Evolutionary conservation across 768 basidiomycete genomes (phyloP), one percentile per base, ranked within the genome.

Genomic region (Macrolepiota fuliginosa): DNA sequence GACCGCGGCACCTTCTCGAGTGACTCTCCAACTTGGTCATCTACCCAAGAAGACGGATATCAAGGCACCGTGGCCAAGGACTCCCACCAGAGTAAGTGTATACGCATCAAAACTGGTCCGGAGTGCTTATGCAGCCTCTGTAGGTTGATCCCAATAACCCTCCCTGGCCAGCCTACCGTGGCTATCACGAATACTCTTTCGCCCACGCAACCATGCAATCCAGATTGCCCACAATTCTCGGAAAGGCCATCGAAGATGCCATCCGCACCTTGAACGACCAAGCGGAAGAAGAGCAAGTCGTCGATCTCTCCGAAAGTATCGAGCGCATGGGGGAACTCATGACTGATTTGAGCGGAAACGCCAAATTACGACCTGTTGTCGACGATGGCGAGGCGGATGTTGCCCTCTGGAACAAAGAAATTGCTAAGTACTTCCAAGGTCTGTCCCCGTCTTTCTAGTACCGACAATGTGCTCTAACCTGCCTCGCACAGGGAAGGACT

Each of bases 371-470:
- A 12, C 92, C 92, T 35, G 92, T 97, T 69, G 75, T 92, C 35
- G 96, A 97, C 72, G 96, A 97, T 69, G 86, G 83, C 56, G 95
- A 95, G 70, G 94, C 87, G 9, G 96, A 97, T 64, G 90, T 98
- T 32, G 89, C 94, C 5, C 81, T 97, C 7, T 98, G 95, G 96
- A 98, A 98, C 77, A 96, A 97, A 72, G 93, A 94, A 72, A 96
- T 96, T 51, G 93, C 93, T 46, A 94, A 92, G 71, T 97, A 85
- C 73, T 97, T 97, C 77, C 88, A 94, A 76, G 92, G 92, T 86
- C 68, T 69, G 73, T 73, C 67, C 62, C 69, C 65, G n/a, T 47
- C 42, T 22, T 9, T 27, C 25, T 42, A 7, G 15, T 46, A 35
- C 9, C 22, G 11, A 27, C 56, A 42, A 29, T 22, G 36, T 25